Evolutionary conservation across 2,329 filamentous ascomycete species (phyloP), one percentile per base, ranked within the genome.

Genomic region (Ampelomyces quisqualis): DNA sequence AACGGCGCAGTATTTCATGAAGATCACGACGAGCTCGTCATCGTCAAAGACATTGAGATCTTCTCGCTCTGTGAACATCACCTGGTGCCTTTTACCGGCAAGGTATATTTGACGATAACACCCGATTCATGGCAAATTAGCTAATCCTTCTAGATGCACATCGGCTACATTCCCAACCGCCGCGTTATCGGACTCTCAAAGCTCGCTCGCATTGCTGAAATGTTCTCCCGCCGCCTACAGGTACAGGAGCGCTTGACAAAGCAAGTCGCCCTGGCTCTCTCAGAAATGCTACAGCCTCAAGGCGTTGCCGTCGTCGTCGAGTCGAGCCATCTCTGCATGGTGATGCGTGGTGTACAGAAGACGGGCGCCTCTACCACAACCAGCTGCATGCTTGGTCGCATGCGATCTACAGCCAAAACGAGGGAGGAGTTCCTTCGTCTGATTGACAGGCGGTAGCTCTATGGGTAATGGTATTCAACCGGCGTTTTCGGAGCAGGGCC

Each of bases 291-390:
- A 33, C 86, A 94, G 67, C 93, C 93, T 2, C 89, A 94, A 64
- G 93, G 93, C 32, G 91, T 98, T 2, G 91, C 88, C 14, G 93
- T 98, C 2, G 91, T 98, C 45, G 95, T 98, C 85, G 93, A 98
- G 65, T 94, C 88, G 10, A 90, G 83, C 62, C 93, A 98, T 72
- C 75, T 97, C 32, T 98, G 93, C 76, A 98, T 97, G 91, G 90
- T 95, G 11, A 97, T 96, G 90, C 82, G 93, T 32, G 93, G 93
- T n/a, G 91, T 98, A 7, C 82, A 96, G 67, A 96, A 98, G 77
- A 90, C 89, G 0, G 81, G 78, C 27, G 84, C 87, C 35, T 86
- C 81, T 13, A 97, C 93, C 5, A 93, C 94, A 24, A 98, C 93
- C 13, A 96, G 90, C 73, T 97, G 91, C 67, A 94, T 98, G 72